A percentile compares a stretch with the other conserved stretches of the same genome.
Conservation (phyloP, 495 filamentous ascomycete species). For the Bombardia bombarda region DNA sequence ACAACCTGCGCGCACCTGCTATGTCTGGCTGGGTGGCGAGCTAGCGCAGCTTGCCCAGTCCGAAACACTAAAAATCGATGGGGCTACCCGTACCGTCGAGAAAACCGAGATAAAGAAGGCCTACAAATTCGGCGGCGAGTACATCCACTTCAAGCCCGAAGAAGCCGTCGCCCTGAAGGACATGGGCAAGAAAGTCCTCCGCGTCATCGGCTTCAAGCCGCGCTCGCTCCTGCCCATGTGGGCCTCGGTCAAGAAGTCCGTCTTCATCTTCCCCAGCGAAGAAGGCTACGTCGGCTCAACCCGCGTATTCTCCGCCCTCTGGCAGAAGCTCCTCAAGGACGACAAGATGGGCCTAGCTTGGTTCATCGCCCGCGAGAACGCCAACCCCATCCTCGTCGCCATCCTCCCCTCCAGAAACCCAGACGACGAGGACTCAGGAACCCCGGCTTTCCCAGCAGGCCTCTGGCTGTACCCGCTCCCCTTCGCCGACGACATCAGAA, state of each 20-base stretch:
- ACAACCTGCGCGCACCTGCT: constrained; percentile 67
- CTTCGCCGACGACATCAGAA: constrained; percentile 83
- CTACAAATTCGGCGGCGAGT: constrained; percentile 91
- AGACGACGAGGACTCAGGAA: constrained; percentile 50
- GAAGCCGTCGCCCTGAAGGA: constrained; percentile 68
- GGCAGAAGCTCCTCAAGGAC: constrained; percentile 72
- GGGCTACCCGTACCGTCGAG: constrained; percentile 69
- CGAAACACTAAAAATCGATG: constrained; percentile 62
- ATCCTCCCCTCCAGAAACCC: constrained; percentile 67
- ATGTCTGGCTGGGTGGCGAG: constrained; percentile 78
- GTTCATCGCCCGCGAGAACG: constrained; percentile 78
- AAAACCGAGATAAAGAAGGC: constrained; percentile 81
- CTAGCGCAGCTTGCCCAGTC: constrained; percentile 70
- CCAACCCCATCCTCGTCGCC: constrained; percentile 67
- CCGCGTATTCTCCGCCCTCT: constrained; percentile 83
- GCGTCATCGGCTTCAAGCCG: constrained; percentile 92
- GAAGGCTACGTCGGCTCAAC: constrained; percentile 84
- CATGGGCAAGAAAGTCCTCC: constrained; percentile 65
- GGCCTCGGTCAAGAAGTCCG: constrained; percentile 77
- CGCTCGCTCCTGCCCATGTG: constrained; percentile 67
- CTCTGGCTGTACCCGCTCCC: constrained; percentile 87
- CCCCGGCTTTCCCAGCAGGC: constrained; percentile 69
- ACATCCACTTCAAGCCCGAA: constrained; percentile 75
- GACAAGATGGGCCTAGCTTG: constrained; percentile 79
- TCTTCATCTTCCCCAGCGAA: constrained; percentile 93